Evolutionary conservation across 202 grass and related monocot genomes (phyloP).

Genomic region (Panicum hallii): DNA sequence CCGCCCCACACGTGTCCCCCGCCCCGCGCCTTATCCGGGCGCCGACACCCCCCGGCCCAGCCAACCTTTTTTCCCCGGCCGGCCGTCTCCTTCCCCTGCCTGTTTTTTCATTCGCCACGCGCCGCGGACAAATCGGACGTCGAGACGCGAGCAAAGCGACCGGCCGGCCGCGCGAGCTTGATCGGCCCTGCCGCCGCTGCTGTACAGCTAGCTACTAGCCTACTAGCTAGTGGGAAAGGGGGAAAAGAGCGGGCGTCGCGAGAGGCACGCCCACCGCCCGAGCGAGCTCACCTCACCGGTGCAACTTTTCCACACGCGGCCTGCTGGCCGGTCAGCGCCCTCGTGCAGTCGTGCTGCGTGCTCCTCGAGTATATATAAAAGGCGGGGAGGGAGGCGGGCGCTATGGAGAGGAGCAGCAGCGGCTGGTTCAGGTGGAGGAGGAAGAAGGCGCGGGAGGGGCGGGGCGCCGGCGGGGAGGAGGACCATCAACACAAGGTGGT

Average conservation of each 20-base stretch:
- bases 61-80: conserved; percentile 9
- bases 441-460: conserved; percentile 14
- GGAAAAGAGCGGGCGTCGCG: neutral
- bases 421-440: conserved; percentile 56
- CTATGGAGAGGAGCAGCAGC: conserved; percentile 42
- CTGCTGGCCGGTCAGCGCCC: neutral
- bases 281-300: conserved; percentile 35
- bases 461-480: neutral
- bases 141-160: conserved; percentile 45
- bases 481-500: conserved; percentile 36
- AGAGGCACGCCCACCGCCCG: conserved; percentile 17
- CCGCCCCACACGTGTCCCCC: conserved; percentile 31
- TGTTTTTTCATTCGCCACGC: conserved; percentile 29
- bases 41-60: conserved; percentile 21
- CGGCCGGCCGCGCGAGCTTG: neutral
- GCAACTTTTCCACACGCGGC: conserved; percentile 43
- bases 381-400: neutral
- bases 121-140: conserved; percentile 11
- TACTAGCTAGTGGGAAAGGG: conserved; percentile 17
- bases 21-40: conserved; percentile 28
- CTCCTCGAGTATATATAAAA: neutral
- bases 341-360: neutral
- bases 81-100: conserved; percentile 14
- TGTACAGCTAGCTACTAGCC: neutral
- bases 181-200: neutral